A percentile compares a stretch with the other conserved stretches of the same genome.
These are phyloP conservation scores for Santalum album DNA, from an alignment of 164 flowering plant species.

Conservation along the genomic window DNA sequence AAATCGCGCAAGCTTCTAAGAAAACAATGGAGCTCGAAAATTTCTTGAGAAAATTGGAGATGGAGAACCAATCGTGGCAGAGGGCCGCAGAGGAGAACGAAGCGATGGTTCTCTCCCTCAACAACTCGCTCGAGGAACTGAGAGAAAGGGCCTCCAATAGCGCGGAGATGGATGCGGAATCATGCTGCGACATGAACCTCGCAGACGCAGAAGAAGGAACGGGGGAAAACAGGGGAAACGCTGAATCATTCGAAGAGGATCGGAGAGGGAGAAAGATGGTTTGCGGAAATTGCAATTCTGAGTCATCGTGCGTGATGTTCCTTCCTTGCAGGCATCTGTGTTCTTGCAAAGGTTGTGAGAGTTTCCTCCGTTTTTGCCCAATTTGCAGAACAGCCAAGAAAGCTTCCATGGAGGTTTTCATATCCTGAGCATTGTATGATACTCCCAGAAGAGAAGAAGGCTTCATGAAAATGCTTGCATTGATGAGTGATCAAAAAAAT, in stretches of 20 bases:
- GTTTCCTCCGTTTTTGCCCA: slow-evolving; percentile 51
- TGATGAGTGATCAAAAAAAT: neutral
- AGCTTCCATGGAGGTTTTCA: slow-evolving; percentile 33
- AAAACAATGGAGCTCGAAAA: slow-evolving; percentile 31
- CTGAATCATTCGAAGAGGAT: neutral
- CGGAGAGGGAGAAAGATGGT: slow-evolving; percentile 15
- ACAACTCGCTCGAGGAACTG: slow-evolving; percentile 33
- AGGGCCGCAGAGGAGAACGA: slow-evolving; percentile 54
- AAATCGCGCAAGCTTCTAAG: slow-evolving; percentile 26
- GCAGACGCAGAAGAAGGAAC: neutral
- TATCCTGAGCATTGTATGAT: slow-evolving; percentile 16
- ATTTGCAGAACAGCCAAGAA: slow-evolving; percentile 47
- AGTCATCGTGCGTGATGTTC: slow-evolving; percentile 40
- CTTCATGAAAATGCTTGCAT: neutral
- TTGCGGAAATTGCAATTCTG: slow-evolving; percentile 43
- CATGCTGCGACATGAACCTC: slow-evolving; percentile 35
- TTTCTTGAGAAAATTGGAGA: slow-evolving; percentile 23
- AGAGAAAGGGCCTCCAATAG: slow-evolving; percentile 18
- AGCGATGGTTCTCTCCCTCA: slow-evolving; percentile 35
- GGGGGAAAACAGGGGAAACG: slow-evolving; percentile 3
- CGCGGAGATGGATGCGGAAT: slow-evolving; percentile 38
- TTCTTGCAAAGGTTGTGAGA: slow-evolving; percentile 52
- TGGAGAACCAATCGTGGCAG: slow-evolving; percentile 53
- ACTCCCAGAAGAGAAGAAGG: slow-evolving; percentile 1
- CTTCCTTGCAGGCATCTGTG: slow-evolving; percentile 81